These are phyloP conservation scores for Sisymbrium irio DNA, from an alignment of 345 rosid species.

Conservation along the genomic window DNA sequence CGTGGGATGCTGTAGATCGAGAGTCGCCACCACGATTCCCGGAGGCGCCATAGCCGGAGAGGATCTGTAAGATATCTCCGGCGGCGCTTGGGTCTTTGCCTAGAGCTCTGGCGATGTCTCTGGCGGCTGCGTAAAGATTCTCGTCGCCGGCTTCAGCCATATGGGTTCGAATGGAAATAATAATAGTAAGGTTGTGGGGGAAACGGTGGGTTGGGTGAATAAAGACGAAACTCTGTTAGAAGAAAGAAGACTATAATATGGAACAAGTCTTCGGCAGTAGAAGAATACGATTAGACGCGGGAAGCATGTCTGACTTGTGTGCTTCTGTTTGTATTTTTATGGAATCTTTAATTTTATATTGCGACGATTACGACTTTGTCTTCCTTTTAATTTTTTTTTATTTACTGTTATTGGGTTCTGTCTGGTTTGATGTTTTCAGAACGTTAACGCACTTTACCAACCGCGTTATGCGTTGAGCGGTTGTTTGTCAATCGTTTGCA, in stretches of 20 bases:
- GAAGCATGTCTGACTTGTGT: slow-evolving; percentile 37
- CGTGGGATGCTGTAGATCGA: slow-evolving; percentile 33
- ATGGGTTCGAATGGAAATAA: neutral
- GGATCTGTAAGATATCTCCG: slow-evolving; percentile 84
- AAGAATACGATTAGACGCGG: slow-evolving; percentile 31
- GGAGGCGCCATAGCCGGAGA: slow-evolving; percentile 75
- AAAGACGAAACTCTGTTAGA: slow-evolving; percentile 25
- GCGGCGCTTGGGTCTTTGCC: slow-evolving; percentile 78
- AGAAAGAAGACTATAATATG: slow-evolving; percentile 23
- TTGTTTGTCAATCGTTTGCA: neutral
- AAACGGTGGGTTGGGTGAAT: slow-evolving; percentile 11
- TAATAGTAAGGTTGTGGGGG: neutral
- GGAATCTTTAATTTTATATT: neutral
- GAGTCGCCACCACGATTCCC: slow-evolving; percentile 64
- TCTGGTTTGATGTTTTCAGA: neutral
- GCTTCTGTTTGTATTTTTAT: slow-evolving; percentile 28
- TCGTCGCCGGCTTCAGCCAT: slow-evolving; percentile 75
- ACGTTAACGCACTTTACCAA: slow-evolving; percentile 13
- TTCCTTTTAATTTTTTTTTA: neutral
- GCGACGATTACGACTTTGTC: slow-evolving; percentile 23
- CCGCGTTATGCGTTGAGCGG: slow-evolving; percentile 6
- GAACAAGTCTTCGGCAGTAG: slow-evolving; percentile 19
- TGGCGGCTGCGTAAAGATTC: slow-evolving; percentile 78
- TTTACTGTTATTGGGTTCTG: neutral
- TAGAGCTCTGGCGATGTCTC: slow-evolving; percentile 85